phyloP scores from a whole-genome alignment of 2,329 filamentous ascomycete species.

The Zarea fungicola region DNA sequence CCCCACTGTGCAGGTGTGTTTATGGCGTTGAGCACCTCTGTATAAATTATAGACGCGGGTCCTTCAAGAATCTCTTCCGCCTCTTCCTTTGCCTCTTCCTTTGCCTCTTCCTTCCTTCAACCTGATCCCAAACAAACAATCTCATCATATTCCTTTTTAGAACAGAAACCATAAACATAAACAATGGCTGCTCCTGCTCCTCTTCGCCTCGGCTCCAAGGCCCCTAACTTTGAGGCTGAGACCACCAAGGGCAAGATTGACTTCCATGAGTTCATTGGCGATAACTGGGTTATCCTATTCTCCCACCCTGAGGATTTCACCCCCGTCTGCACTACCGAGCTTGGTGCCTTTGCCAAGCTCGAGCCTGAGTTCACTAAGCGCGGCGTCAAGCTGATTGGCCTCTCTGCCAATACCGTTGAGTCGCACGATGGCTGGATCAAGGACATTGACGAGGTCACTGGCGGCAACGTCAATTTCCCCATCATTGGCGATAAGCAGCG shows the following conservation, averaged over 20 bases:
- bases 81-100: background rate
- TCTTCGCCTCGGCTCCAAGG: conserved; percentile 60
- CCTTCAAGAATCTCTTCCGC: background rate
- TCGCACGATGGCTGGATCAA: conserved; percentile 87
- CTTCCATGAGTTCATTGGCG: conserved; percentile 76
- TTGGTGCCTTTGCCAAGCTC: conserved; percentile 87
- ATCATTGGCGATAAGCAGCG: conserved; percentile 77
- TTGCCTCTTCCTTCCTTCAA: background rate
- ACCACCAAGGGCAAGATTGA: conserved; percentile 73
- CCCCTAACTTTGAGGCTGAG: conserved; percentile 79
- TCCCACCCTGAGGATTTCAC: conserved; percentile 89
- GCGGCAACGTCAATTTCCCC: conserved; percentile 66
- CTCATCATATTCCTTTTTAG: background rate
- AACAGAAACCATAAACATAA: conserved; percentile 3
- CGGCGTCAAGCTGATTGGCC: conserved; percentile 84
- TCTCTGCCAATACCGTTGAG: conserved; percentile 79
- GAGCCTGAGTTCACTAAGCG: conserved; percentile 83
- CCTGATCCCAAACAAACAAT: too few species aligned
- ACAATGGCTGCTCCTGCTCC: conserved; percentile 28
- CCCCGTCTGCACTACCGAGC: conserved; percentile 92
- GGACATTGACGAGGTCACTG: conserved; percentile 77
- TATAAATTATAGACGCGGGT: background rate
- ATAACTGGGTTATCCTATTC: conserved; percentile 78
- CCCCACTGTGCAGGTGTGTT: conserved; percentile 5
- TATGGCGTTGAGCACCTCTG: background rate